Percentiles rank a stretch among this genome's conserved stretches.
Evolutionary conservation across 176 grass and related monocot genomes (phyloP).

Genomic region (Carex littledalei): DNA sequence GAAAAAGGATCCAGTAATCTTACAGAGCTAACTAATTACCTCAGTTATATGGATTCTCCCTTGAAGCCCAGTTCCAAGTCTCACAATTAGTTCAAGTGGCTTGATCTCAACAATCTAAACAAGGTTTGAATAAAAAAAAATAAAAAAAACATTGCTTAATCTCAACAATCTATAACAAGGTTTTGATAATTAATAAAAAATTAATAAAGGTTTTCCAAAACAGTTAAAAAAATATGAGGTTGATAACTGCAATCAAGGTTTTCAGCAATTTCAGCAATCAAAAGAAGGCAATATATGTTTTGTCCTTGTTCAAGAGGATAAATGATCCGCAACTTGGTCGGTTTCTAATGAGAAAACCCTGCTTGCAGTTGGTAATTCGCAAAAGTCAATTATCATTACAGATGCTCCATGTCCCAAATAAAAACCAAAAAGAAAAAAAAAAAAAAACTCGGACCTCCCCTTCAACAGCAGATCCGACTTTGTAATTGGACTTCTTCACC

Average conservation of each 20-base stretch:
- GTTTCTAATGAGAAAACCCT: background rate
- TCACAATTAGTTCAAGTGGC: slow-evolving; percentile 65
- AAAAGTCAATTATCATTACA: background rate
- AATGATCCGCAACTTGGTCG: background rate
- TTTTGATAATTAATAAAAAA: slow-evolving; percentile 2
- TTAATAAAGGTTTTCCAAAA: background rate
- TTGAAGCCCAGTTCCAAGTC: slow-evolving; percentile 58
- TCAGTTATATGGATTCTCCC: slow-evolving; percentile 93
- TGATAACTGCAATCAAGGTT: background rate
- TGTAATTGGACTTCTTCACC: slow-evolving; percentile 51
- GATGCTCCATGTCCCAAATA: background rate
- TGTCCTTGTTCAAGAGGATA: background rate
- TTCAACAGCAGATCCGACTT: slow-evolving; percentile 75
- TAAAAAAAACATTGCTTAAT: slow-evolving; percentile 38
- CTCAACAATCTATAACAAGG: slow-evolving; percentile 25
- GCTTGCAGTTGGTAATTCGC: background rate
- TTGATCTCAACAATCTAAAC: slow-evolving; percentile 76
- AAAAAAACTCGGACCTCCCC: slow-evolving; percentile 51
- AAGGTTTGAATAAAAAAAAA: slow-evolving; percentile 18
- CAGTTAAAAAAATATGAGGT: background rate
- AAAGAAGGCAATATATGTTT: background rate
- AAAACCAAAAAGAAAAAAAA: background rate
- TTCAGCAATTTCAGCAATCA: background rate
- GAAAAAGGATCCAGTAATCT: background rate
- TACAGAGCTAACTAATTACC: slow-evolving; percentile 32